Evolutionary conservation across 2,329 filamentous ascomycete genomes (phyloP), one percentile per base, ranked within the genome.

Genomic region (Sphaerostilbella broomeana): DNA sequence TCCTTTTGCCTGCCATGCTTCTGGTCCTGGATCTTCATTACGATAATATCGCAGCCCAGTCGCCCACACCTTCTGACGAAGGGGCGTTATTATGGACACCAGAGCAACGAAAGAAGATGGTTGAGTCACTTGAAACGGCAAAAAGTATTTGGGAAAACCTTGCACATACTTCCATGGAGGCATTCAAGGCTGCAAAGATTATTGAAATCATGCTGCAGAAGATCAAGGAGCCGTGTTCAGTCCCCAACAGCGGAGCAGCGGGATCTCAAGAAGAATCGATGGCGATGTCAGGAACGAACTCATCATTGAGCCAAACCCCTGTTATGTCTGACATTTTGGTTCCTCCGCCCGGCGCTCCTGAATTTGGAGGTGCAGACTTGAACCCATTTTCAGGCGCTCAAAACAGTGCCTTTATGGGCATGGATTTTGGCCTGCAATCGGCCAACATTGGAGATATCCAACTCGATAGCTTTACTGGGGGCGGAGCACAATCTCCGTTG

Each of bases 121-220:
- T 92, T 20, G 63, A 69, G 16, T 76, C 80, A 1, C 73, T 97
- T 3, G 81, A 89, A 54, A 73, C 73, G 13, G 84, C 84, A 7
- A 75, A 77, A 31, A 69, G 74, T 13, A 92, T 97, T 40, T 97
- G 89, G 88, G 80, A 83, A 34, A 78, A 77, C 8, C 69, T 88
- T 9, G 76, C 80, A 3, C 82, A 92, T 39, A 72, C 79, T 17
- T 92, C 84, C 1, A 83, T 95, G 65, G 90, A 97, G 50, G 87
- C 89, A 0, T 89, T 81, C 65, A 97, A 97, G 64, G 90, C 87
- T 2, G 79, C 79, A 27, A 79, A 78, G 28, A 74, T 90, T 17
- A 68, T 97, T n/a, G 80, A 79, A 16, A 79, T 95, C 36, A 88
- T 97, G 76, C 65, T 97, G 30, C 73, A 79, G 21, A 92, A 92